A percentile compares a stretch with the other conserved stretches of the same genome.
Evolutionary conservation across 495 filamentous ascomycete genomes (phyloP).

Genomic region (Podospora tetraspora): DNA sequence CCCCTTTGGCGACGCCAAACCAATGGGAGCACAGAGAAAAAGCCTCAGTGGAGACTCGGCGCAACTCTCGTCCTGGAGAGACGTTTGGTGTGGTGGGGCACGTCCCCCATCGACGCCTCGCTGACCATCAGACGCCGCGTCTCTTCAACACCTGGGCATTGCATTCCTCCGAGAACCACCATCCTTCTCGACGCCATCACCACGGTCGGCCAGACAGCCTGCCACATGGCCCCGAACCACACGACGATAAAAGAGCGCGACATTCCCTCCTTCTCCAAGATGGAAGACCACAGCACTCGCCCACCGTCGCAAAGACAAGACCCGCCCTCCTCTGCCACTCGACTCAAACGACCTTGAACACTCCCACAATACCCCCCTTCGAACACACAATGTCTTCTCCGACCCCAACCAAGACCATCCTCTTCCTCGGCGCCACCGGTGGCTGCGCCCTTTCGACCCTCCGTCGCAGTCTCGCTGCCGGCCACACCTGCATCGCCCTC

Average conservation of each 20-base stretch:
- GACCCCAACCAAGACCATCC: constrained; percentile 32
- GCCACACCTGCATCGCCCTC: constrained; percentile 49
- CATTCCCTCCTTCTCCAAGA: not conserved
- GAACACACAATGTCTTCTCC: not conserved
- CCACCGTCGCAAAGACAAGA: not conserved
- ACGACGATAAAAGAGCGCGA: not conserved
- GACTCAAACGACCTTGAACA: not conserved
- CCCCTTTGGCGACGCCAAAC: not conserved
- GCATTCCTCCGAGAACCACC: not conserved
- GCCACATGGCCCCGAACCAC: not conserved
- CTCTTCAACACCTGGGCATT: not conserved
- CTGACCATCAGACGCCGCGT: not conserved
- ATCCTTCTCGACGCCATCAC: not conserved
- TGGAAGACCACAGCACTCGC: not conserved
- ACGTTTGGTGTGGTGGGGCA: not conserved
- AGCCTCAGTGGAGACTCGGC: not conserved
- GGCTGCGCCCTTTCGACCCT: constrained; percentile 46
- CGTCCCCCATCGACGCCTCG: not conserved
- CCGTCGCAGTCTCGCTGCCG: constrained; percentile 44
- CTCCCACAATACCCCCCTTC: not conserved
- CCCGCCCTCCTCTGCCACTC: not conserved
- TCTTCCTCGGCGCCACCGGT: constrained; percentile 56
- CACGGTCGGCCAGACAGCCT: not conserved
- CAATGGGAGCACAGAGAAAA: not conserved
- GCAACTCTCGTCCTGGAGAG: not conserved